Base-by-base conservation (phyloP, 1,284 basidiomycete species). In the Schizophyllum commune region DNA sequence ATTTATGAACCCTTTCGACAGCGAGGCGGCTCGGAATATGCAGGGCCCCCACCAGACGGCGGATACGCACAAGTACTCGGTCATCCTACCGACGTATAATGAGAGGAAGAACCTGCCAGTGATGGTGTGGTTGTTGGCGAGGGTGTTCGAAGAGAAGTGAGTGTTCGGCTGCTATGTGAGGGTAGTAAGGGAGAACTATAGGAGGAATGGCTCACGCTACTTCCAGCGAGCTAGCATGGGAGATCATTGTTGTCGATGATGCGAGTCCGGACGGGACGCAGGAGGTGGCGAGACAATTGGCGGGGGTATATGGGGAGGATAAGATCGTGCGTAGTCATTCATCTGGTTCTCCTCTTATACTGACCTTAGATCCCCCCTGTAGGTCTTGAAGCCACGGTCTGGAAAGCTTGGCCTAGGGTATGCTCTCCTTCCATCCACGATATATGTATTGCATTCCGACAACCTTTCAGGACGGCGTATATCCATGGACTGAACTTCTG, bases 41-140 rank as follows among this genome's bases (percentile, higher is more conserved):
- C 85, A 86, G 75, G 84, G 83, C 67, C 76, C 76, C 62, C 77
- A 80, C 71, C 64, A 71, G 61, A 77, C 83, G 21, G 64, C 77
- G 20, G 79, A 87, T 67, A 83, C 85, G 6, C 86, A 87, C 78
- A 92, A 89, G 74, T 93, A 92, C 73, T 91, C 89, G 58, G 92
- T 96, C 66, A 95, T 96, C 69, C 80, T 96, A 11, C 94, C 94
- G 53, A 96, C 93, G 1, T 96, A 96, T 75, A 95, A 96, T 71
- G 94, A 96, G 73, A 85, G 94, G 68, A 92, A 91, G 77, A 96
- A 96, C 71, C 75, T 96, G 20, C 94, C 94, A 0, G 83, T 96
- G 59, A 90, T 96, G 64, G 73, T 92, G 22, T 95, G 91, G 89
- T 77, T 95, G 1, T 76, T 95, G 52, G 89, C 88, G 21, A 85